phyloP scores from a whole-genome alignment of 768 basidiomycete genomes.

The Coprinopsis cinerea region DNA sequence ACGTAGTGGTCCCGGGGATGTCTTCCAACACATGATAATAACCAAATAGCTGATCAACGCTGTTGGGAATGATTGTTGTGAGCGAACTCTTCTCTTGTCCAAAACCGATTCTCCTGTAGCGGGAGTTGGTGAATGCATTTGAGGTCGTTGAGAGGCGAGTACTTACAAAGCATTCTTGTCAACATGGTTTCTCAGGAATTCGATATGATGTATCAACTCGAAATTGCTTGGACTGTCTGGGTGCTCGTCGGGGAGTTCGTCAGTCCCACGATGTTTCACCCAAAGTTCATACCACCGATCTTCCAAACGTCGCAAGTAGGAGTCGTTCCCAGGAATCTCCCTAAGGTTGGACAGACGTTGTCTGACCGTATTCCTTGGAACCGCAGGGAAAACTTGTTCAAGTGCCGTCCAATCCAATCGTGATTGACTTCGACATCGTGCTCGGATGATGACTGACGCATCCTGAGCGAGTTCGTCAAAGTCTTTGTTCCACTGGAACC shows the following conservation, averaged over 20 bases:
- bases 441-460: constrained; percentile 73
- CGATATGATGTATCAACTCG: constrained; percentile 72
- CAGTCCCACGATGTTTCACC: constrained; percentile 62
- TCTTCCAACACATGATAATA: constrained; percentile 50
- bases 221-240: constrained; percentile 66
- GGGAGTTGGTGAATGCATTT: constrained; percentile 10
- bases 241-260: constrained; percentile 65
- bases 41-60: constrained; percentile 36
- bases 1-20: constrained; percentile 35
- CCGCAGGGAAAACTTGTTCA: constrained; percentile 73
- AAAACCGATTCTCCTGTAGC: constrained; percentile 58
- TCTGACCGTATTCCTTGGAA: constrained; percentile 68
- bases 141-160: not conserved
- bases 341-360: constrained; percentile 58
- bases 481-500: constrained; percentile 81
- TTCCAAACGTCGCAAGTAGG: constrained; percentile 75
- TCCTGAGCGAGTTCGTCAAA: constrained; percentile 89
- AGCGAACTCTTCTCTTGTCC: constrained; percentile 35
- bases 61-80: constrained; percentile 32
- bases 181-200: constrained; percentile 73
- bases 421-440: constrained; percentile 58
- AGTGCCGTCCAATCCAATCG: constrained; percentile 69
- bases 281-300: constrained; percentile 79
- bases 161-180: constrained; percentile 86
- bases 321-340: constrained; percentile 58